Conservation (phyloP, 2,329 filamentous ascomycete species). For the Aschersonia sp. region DNA sequence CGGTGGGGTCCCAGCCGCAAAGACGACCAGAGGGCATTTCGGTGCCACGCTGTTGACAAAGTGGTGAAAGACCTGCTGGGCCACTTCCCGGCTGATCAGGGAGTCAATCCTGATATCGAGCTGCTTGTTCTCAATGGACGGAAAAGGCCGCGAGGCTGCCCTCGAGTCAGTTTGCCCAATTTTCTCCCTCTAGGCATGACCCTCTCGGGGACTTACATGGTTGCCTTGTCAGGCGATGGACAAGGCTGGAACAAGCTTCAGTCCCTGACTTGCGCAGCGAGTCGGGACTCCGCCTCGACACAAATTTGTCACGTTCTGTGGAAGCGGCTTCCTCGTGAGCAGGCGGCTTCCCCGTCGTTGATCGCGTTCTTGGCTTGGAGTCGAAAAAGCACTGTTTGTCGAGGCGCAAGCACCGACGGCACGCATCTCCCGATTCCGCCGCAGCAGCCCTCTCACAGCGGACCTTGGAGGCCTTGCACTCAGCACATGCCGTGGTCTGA, state of each 20-base stretch:
- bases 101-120: constrained; percentile 1
- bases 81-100: constrained; percentile 1
- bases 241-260: not conserved
- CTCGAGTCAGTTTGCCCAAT: not conserved
- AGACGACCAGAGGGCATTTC: constrained; percentile 2
- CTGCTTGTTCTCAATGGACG: constrained; percentile 3
- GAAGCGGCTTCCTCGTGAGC: not conserved
- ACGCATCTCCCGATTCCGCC: not conserved
- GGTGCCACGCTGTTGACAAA: constrained; percentile 1
- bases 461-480: constrained; percentile 3
- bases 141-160: not conserved
- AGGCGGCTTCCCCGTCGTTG: not conserved
- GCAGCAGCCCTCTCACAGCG: constrained; percentile 1
- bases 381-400: constrained; percentile 3
- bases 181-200: not conserved
- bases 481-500: not conserved
- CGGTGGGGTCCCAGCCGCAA: not conserved
- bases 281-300: not conserved
- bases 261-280: not conserved
- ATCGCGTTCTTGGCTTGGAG: not conserved
- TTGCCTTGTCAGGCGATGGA: not conserved
- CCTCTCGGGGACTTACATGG: not conserved
- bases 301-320: not conserved
- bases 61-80: constrained; percentile 1
- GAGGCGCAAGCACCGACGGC: constrained; percentile 1